A percentile compares a stretch with the other conserved stretches of the same genome.
Conservation (phyloP, 2,329 filamentous ascomycete species). For the Xylaria sp. region DNA sequence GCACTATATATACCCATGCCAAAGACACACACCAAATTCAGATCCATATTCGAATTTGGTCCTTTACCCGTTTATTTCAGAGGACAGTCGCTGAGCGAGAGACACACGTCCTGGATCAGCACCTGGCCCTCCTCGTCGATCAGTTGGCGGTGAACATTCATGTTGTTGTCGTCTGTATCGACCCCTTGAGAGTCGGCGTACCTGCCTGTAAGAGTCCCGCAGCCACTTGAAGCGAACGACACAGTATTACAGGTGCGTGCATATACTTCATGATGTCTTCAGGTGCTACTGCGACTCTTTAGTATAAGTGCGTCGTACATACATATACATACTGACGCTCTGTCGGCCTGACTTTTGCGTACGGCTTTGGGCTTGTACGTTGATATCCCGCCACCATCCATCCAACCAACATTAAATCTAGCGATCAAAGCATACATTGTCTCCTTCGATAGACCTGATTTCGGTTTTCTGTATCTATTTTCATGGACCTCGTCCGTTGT, state of each 20-base stretch:
- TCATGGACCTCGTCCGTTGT: background rate
- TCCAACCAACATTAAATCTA: too few relatives aligned
- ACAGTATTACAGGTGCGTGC: background rate
- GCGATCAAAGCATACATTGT: too few relatives aligned
- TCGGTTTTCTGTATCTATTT: background rate
- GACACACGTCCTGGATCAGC: background rate
- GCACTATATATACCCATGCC: background rate
- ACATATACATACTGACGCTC: background rate
- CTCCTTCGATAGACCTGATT: background rate
- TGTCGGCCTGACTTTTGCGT: background rate
- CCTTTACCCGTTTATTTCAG: background rate
- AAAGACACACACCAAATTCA: background rate
- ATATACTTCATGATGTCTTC: conserved; percentile 1
- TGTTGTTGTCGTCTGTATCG: background rate
- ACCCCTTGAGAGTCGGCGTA: background rate
- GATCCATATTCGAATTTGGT: background rate
- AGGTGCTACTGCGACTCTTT: background rate
- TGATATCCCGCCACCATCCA: background rate
- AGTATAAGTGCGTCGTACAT: background rate
- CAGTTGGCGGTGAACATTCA: background rate
- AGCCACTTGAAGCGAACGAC: background rate
- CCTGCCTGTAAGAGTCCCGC: background rate
- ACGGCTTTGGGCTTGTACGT: background rate
- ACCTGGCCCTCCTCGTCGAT: too few relatives aligned
- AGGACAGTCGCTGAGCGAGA: background rate